A percentile compares a stretch with the other conserved stretches of the same genome.
Evolutionary conservation across 139 green algal genomes (phyloP).

Genomic region (Microglena sp.): DNA sequence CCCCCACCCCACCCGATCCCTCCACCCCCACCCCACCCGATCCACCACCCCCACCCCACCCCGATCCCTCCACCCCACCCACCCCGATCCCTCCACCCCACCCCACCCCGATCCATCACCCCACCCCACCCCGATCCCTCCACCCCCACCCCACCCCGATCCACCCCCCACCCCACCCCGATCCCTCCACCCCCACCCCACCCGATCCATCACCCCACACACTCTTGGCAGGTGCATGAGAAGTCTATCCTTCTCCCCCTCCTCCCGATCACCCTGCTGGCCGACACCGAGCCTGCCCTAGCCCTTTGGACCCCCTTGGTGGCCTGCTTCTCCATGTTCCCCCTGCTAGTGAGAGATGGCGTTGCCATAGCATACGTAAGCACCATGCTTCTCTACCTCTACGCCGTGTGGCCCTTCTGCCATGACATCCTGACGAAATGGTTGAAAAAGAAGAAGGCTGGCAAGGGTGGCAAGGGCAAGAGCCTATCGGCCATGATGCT

Average conservation of each 20-base stretch:
- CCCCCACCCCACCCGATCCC: too few relatives aligned
- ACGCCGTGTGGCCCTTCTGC: slow-evolving; percentile 4
- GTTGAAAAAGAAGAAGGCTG: not conserved
- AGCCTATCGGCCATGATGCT: not conserved
- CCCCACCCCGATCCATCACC: too few relatives aligned
- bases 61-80: too few relatives aligned
- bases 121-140: too few relatives aligned
- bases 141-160: too few relatives aligned
- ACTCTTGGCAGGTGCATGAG: slow-evolving; percentile 95
- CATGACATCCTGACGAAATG: not conserved
- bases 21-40: too few relatives aligned
- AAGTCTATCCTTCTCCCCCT: slow-evolving; percentile 93
- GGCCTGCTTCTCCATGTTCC: slow-evolving; percentile 77
- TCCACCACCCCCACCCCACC: too few relatives aligned
- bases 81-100: too few relatives aligned
- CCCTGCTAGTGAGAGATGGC: slow-evolving; percentile 78
- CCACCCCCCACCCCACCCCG: too few relatives aligned
- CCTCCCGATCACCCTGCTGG: slow-evolving; percentile 61
- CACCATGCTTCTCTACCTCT: slow-evolving; percentile 24
- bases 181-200: too few relatives aligned
- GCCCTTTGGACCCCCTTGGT: slow-evolving; percentile 45
- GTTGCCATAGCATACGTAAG: slow-evolving; percentile 56
- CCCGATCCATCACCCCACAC: too few relatives aligned
- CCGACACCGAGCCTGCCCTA: slow-evolving; percentile 33
- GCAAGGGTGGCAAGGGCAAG: not conserved